A percentile compares a stretch with the other conserved stretches of the same genome.
phyloP scores from a whole-genome alignment of 2,329 filamentous ascomycete species.

The Xenosphaeropsis pyriputrescens region DNA sequence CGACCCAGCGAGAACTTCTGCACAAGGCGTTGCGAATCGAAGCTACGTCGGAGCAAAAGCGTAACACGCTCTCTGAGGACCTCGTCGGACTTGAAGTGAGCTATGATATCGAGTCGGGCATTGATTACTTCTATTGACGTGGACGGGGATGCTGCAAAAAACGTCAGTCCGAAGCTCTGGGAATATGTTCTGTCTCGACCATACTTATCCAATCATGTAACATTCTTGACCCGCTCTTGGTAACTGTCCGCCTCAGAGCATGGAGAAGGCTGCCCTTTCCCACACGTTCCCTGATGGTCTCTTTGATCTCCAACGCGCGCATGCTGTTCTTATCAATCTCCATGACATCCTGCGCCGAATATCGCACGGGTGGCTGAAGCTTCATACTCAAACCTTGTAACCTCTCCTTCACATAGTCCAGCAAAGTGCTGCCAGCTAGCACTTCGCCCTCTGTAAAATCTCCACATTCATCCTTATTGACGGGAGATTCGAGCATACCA shows the following conservation, averaged over 20 bases:
- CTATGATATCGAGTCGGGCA: slow-evolving; percentile 66
- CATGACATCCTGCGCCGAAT: slow-evolving; percentile 67
- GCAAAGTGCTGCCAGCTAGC: slow-evolving; percentile 61
- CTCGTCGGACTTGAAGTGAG: slow-evolving; percentile 52
- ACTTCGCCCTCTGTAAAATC: slow-evolving; percentile 57
- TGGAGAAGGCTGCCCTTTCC: slow-evolving; percentile 79
- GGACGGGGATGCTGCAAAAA: slow-evolving; percentile 53
- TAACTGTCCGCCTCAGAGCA: slow-evolving; percentile 78
- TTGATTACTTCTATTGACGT: slow-evolving; percentile 73
- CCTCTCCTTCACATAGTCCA: slow-evolving; percentile 71
- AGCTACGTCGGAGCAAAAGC: slow-evolving; percentile 54
- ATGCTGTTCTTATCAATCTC: slow-evolving; percentile 85
- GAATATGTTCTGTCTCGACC: slow-evolving; percentile 4
- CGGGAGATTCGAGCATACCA: slow-evolving; percentile 60
- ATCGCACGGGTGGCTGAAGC: slow-evolving; percentile 67
- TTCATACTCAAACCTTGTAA: slow-evolving; percentile 67
- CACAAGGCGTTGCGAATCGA: slow-evolving; percentile 78
- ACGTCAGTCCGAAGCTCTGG: slow-evolving; percentile 1
- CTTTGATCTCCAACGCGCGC: slow-evolving; percentile 75
- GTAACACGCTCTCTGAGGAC: slow-evolving; percentile 57
- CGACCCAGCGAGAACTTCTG: slow-evolving; percentile 89
- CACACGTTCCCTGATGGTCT: slow-evolving; percentile 66
- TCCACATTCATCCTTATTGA: slow-evolving; percentile 34
- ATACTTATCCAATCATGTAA: slow-evolving; percentile 70
- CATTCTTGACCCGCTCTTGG: slow-evolving; percentile 77